Conservation (phyloP, 768 basidiomycete species). For the Collybia sp. region DNA sequence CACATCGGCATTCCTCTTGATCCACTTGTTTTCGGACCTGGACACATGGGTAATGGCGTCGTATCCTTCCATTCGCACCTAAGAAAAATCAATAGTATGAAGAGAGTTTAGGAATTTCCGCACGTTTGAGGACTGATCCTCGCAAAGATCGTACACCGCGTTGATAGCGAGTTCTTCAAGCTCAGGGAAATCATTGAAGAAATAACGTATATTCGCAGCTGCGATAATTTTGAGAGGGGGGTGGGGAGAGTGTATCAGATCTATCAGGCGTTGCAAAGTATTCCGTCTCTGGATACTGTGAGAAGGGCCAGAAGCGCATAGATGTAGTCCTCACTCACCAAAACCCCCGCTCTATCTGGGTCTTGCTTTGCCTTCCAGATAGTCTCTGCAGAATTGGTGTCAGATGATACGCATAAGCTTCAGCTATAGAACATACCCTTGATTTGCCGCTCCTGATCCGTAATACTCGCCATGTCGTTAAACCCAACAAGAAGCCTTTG, state of each 20-base stretch:
- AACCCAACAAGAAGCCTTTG: too few relatives aligned
- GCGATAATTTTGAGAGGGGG: constrained; percentile 50
- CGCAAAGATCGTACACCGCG: constrained; percentile 75
- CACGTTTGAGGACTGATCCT: constrained; percentile 57
- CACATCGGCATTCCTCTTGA: constrained; percentile 71
- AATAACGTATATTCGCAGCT: constrained; percentile 49
- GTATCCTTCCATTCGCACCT: constrained; percentile 74
- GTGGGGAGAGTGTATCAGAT: constrained; percentile 43
- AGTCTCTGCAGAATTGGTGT: constrained; percentile 19
- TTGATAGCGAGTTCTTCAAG: constrained; percentile 74
- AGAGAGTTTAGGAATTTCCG: constrained; percentile 6
- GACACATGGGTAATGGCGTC: constrained; percentile 47
- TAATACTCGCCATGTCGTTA: constrained; percentile 6
- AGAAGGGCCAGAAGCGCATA: constrained; percentile 1
- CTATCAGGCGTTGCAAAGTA: constrained; percentile 48
- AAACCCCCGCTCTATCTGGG: constrained; percentile 28
- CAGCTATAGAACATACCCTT: constrained; percentile 15
- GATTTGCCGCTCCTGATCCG: constrained; percentile 33
- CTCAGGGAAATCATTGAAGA: constrained; percentile 66
- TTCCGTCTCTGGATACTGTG: constrained; percentile 38
- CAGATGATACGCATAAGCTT: not conserved
- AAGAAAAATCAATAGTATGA: constrained; percentile 4
- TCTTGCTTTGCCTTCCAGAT: constrained; percentile 40
- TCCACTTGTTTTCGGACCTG: constrained; percentile 46
- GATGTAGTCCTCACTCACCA: constrained; percentile 24